Base-by-base conservation (phyloP, 139 green algal genomes). In the Micractinium sp. region DNA sequence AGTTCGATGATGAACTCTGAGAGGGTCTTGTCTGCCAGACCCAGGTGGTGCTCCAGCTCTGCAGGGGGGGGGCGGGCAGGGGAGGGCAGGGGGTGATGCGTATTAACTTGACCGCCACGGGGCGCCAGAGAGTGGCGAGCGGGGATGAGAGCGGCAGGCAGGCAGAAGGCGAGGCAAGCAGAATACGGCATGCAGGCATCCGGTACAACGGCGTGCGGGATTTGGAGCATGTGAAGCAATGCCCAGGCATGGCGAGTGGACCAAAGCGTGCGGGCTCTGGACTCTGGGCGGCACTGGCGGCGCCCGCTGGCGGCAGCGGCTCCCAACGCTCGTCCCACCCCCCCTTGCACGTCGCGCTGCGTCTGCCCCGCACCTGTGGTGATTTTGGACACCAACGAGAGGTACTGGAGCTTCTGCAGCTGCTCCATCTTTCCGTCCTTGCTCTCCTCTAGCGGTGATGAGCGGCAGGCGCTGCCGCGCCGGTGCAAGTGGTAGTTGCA, bases 1-100 rank as follows among this genome's bases (percentile, higher is more conserved):
- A 97, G 92, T 53, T 98, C 95, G 39, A 99, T 96, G 4, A 99
- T 94, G 81, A 99, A 99, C 92, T 99, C 98, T 12, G 97, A 94
- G 18, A 99, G 91, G 9, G 96, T 97, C 91, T 98, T 99, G 89
- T 99, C 98, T 15, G 93, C 95, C 23, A 99, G 94, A 20, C 97
- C 96, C n/a, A 99, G 80, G 89, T 99, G 95, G 56, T 95, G 97
- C 88, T 99, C 97, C 47, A 99, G 91, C 93, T 99, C 97, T 97
- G 93, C 74, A 91, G 29, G 16, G 18, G 22, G 41, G 56, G 3
- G 33, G 18, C 60, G 81, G 78, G 31, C 33, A 66, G 56, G 3
- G 33, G 18, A 77, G 81, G 78, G 31, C 33, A 25, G 19, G 9
- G 22, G 35, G 2, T 5, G 60, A 33, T 39, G 18, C 5, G 41